Conservation (phyloP, 2,329 filamentous ascomycete genomes). For the Ophiosphaerella korrae region DNA sequence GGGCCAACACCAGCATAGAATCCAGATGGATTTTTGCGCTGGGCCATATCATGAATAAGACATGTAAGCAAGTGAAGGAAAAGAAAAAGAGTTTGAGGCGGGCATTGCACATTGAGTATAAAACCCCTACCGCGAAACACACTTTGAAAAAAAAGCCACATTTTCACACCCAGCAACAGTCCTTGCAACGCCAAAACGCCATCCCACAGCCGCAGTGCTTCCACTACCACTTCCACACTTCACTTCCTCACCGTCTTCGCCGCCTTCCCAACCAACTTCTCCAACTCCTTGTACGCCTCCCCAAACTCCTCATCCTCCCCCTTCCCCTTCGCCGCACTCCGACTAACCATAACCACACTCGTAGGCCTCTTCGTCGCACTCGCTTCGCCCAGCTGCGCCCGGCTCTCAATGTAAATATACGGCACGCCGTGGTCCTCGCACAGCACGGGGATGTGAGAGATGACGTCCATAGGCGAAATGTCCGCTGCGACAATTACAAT, state of each 20-base stretch:
- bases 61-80: too few species aligned
- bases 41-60: too few species aligned
- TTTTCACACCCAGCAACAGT: too few species aligned
- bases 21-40: too few species aligned
- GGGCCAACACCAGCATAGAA: too few species aligned
- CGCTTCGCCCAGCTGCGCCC: conserved; percentile 90
- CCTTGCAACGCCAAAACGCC: too few species aligned
- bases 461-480: conserved; percentile 98
- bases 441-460: conserved; percentile 94
- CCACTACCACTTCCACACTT: neutral
- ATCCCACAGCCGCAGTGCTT: neutral
- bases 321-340: conserved; percentile 25
- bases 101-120: too few species aligned
- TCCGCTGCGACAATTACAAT: conserved; percentile 94
- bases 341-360: conserved; percentile 84
- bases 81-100: too few species aligned
- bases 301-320: conserved; percentile 55
- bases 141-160: too few species aligned
- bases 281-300: conserved; percentile 61
- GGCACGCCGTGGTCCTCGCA: conserved; percentile 98
- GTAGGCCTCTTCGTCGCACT: conserved; percentile 96
- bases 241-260: conserved; percentile 61
- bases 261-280: conserved; percentile 65
- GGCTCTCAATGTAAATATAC: conserved; percentile 91
- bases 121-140: too few species aligned